Evolutionary conservation across 805 yeast species (phyloP), one percentile per base, ranked within the genome.

Genomic region (Lachancea dasiensis): DNA sequence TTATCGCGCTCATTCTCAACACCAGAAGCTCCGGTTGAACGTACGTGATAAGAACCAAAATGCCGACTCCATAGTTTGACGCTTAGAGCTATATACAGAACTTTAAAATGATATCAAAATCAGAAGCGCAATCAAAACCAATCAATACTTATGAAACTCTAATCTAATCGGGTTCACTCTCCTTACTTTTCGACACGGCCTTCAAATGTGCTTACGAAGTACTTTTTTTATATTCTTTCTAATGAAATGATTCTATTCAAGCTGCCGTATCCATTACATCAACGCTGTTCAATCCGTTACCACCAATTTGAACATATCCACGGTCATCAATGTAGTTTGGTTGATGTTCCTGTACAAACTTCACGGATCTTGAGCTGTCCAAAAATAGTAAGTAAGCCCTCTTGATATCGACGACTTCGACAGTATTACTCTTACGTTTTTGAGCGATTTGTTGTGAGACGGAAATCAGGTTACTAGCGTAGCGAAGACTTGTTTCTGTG

Each of bases 291-390:
- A 40, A 24, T 29, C 41, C 43, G 35, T 53, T 59, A 16, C 77
- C n/a, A n/a, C n/a, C 75, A 38, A 82, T 70, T 34, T 67, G 68
- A 28, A 84, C 92, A 22, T 74, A 69, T 16, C 95, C 96, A 17
- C 75, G 62, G 52, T 89, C 90, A 58, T 81, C 86, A 51, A 87
- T 80, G 57, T 79, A 86, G 50, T 80, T 81, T 18, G 67, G 67
- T 20, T 81, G 63, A 51, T 69, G 69, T 53, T 83, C 86, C 56
- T 83, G 79, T 51, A 92, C 73, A 59, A 76, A 86, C 58, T 85
- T 81, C 22, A 89, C 96, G 28, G 95, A 83, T 64, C 99, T 78
- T 43, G 77, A 81, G 41, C 90, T 75, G 64, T 92, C 98, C 61
- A 90, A 70, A 60, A 92, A 92, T 51, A 92, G 70, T 51, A 82